Evolutionary conservation across 768 basidiomycete genomes (phyloP), one percentile per base, ranked within the genome.

Genomic region (Tulasnella sp.): DNA sequence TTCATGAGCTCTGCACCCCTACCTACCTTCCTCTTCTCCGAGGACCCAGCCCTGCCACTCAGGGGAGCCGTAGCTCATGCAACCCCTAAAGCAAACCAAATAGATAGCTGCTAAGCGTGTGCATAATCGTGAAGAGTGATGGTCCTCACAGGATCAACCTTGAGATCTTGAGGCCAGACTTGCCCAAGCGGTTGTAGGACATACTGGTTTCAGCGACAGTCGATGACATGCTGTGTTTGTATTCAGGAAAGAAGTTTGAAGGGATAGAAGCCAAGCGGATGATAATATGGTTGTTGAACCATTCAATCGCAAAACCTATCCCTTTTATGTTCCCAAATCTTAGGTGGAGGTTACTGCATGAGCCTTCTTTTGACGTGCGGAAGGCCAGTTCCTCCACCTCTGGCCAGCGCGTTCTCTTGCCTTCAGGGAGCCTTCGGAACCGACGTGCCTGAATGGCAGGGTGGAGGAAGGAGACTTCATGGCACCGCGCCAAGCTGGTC

Each of bases 41-140:
- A 90, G 82, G 5, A 90, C 87, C 91, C 90, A 91, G 5, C 84
- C 83, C 82, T 90, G 88, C 89, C 91, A 92, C 16, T 89, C 87
- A 14, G 88, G 86, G 16, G 84, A 84, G 37, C 89, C 91, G 82
- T 91, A 92, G 31, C 87, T 86, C 91, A 92, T 91, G 58, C 88
- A 89, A 1, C 92, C 93, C 0, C 93, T 86, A 60, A 93, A 34
- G 7, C 6, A 58, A 74, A 41, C 18, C 8, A 12, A 12, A 41
- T 28, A 9, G 34, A 8, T n/a, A 4, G 37, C 41, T 9, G 18
- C 2, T 37, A 28, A n/a, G 37, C n/a, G 37, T 31, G 5, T n/a
- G 11, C 2, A 24, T 8, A 24, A 24, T 40, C 9, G 11, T 9
- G 3, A 44, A 40, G 3, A 9, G n/a, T 8, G 9, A 46, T 18